Conservation (phyloP, 768 basidiomycete species). For the Collybia sp. region DNA sequence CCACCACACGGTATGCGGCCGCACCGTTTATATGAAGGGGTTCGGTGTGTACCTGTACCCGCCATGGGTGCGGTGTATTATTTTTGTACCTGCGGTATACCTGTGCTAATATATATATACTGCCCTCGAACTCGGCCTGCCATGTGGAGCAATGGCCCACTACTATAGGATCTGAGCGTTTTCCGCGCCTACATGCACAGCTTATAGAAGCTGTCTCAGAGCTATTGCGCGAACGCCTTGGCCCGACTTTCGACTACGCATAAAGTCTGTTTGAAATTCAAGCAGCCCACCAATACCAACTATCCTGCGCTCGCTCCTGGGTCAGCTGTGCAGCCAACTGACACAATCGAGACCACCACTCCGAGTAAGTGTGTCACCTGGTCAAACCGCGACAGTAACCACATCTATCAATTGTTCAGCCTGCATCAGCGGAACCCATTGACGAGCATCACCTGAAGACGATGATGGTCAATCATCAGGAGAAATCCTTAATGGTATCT, state of each 20-base stretch:
- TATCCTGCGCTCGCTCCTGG: conserved; percentile 91
- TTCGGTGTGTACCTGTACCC: too few relatives aligned
- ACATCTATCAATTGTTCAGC: conserved; percentile 34
- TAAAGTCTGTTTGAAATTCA: conserved; percentile 95
- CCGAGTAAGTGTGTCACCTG: conserved; percentile 38
- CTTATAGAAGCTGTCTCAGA: conserved; percentile 97
- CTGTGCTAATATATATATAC: too few relatives aligned
- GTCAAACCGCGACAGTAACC: conserved; percentile 5
- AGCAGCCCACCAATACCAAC: conserved; percentile 98
- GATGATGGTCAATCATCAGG: conserved; percentile 64
- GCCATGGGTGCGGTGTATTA: too few relatives aligned
- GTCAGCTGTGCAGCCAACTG: conserved; percentile 54
- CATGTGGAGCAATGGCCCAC: too few relatives aligned
- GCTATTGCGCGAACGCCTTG: conserved; percentile 88
- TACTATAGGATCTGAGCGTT: too few relatives aligned
- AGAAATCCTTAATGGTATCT: conserved; percentile 52
- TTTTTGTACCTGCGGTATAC: too few relatives aligned
- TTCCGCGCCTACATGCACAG: conserved; percentile 90
- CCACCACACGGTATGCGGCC: too few relatives aligned
- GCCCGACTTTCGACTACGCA: conserved; percentile 95
- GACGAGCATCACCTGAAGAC: conserved; percentile 49
- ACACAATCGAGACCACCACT: conserved; percentile 39
- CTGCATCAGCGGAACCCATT: conserved; percentile 56
- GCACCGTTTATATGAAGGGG: too few relatives aligned
- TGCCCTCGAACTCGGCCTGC: too few relatives aligned